Evolutionary conservation across 768 basidiomycete species (phyloP), one percentile per base, ranked within the genome.

Genomic region (Rossbeevera mucosa): DNA sequence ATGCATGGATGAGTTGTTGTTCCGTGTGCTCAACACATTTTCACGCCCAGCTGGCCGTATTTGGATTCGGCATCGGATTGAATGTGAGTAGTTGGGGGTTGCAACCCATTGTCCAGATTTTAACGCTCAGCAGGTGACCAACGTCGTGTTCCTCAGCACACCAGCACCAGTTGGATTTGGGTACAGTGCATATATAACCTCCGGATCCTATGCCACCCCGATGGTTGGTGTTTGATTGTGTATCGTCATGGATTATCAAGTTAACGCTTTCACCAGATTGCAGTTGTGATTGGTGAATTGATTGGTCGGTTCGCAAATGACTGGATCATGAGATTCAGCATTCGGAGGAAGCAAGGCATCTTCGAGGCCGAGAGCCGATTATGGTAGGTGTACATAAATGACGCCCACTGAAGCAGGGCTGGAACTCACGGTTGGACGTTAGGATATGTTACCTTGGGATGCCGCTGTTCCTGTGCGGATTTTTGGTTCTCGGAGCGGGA

Each of bases 291-390:
- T 21, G 82, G 81, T 5, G 80, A 82, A 59, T 16, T 81, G 2
- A 59, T 74, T 4, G 80, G 81, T 31, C 71, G 75, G 11, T 82
- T 72, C 57, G 64, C 71, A 43, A 81, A 82, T 51, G 80, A 82
- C 47, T 69, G 69, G 63, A 72, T 80, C 29, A 76, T 79, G 64
- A 68, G 71, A 48, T 22, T 65, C 16, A 69, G 64, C 40, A 76
- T 79, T 55, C 69, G 75, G 18, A 57, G 72, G 25, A 78, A 80
- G 56, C 57, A 64, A 0, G 81, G 81, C 46, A 74, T 82, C 41
- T 81, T 82, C 63, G 73, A 75, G 48, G 76, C 81, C 4, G 81
- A 83, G 62, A 73, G 56, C 54, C 71, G 75, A 13, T 47, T 76
- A 20, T 76, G 74, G 74, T 71, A 41, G 26, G 70, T 66, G 8